phyloP scores from a whole-genome alignment of 2,329 filamentous ascomycete species.

The Fusarium gaditjirri region DNA sequence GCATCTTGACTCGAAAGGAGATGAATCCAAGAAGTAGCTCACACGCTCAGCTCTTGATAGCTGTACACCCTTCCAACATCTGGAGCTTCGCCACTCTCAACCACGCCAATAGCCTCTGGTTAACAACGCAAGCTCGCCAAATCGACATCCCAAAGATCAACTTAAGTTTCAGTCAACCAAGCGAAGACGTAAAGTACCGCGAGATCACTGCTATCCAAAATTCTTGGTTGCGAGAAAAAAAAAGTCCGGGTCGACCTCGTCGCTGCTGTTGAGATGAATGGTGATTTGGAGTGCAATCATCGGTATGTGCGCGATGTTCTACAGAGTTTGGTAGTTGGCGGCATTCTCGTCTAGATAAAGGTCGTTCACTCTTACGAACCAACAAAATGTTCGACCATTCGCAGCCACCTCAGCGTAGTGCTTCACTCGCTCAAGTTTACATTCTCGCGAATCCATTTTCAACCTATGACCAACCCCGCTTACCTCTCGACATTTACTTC shows the following conservation, averaged over 20 bases:
- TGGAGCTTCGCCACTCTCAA: background rate
- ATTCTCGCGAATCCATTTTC: background rate
- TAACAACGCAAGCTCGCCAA: background rate
- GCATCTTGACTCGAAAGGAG: rapidly evolving
- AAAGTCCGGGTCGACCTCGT: background rate
- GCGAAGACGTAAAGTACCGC: no score
- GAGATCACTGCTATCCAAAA: background rate
- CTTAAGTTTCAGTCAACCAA: background rate
- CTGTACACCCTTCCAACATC: background rate
- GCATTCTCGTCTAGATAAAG: background rate
- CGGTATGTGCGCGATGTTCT: background rate
- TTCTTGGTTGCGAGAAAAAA: background rate
- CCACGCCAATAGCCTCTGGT: background rate
- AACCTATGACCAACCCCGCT: no score
- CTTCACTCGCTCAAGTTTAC: background rate
- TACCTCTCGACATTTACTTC: no score
- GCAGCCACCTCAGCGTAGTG: background rate
- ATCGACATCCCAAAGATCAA: background rate
- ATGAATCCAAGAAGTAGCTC: background rate
- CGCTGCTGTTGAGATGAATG: background rate
- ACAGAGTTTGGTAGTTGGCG: background rate
- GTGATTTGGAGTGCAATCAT: background rate
- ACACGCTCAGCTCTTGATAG: background rate
- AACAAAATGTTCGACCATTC: background rate
- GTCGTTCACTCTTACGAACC: no score